These are phyloP conservation scores for Fomitopsis serialis DNA, from an alignment of 768 basidiomycete genomes.

Conservation along the genomic window DNA sequence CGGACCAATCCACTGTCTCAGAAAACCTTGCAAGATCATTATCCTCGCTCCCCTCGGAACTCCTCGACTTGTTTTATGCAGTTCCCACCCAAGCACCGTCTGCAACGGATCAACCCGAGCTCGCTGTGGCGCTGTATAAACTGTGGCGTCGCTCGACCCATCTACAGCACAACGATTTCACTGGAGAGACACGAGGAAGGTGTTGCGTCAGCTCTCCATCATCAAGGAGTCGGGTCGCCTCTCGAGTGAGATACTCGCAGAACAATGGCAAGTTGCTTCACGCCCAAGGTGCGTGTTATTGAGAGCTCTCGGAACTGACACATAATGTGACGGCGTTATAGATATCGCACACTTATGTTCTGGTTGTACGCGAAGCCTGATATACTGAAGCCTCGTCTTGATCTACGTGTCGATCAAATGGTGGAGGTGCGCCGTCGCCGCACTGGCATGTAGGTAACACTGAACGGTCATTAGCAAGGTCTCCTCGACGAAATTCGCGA, in stretches of 20 bases:
- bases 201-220: conserved; percentile 71
- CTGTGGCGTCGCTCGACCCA: conserved; percentile 63
- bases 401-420: conserved; percentile 86
- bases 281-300: conserved; percentile 43
- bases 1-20: neutral
- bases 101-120: conserved; percentile 48
- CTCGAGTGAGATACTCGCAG: conserved; percentile 62
- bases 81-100: conserved; percentile 59
- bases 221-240: conserved; percentile 63
- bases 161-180: conserved; percentile 83
- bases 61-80: conserved; percentile 44
- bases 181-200: conserved; percentile 92
- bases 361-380: conserved; percentile 82
- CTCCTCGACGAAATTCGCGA: conserved; percentile 73
- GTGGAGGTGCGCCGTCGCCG: conserved; percentile 47
- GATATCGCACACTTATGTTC: conserved; percentile 82
- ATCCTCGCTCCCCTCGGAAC: conserved; percentile 38
- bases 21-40: conserved; percentile 36
- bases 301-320: neutral
- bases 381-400: conserved; percentile 59
- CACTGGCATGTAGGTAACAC: neutral
- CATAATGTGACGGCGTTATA: conserved; percentile 24
- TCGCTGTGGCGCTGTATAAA: conserved; percentile 57
- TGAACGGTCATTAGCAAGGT: conserved; percentile 47
- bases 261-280: conserved; percentile 44